Percentiles rank a stretch among this genome's conserved stretches.
phyloP scores from a whole-genome alignment of 257 asterid genomes.

The Capsicum rhomboideum region DNA sequence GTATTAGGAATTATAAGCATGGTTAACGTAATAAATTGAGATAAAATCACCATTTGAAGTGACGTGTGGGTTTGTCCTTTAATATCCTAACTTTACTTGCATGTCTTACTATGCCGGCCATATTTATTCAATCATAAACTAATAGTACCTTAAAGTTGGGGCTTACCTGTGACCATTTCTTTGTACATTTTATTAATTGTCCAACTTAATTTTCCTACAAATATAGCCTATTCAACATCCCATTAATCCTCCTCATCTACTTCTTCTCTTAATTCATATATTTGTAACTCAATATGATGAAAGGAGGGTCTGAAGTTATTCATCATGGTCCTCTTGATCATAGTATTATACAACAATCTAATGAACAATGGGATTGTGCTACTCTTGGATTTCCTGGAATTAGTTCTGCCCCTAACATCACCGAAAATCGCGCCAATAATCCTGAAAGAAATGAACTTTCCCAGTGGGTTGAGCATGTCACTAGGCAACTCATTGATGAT shows the following conservation, averaged over 20 bases:
- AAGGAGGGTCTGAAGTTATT: conserved; percentile 17
- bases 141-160: conserved; percentile 1
- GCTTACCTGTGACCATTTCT: conserved; percentile 9
- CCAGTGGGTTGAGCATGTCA: conserved; percentile 65
- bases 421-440: background rate
- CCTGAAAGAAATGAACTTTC: conserved; percentile 41
- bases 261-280: background rate
- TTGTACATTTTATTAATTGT: background rate
- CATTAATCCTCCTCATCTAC: background rate
- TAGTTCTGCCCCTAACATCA: background rate
- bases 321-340: conserved; percentile 8
- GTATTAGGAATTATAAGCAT: background rate
- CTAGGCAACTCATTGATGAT: conserved; percentile 51
- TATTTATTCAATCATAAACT: conserved; percentile 9
- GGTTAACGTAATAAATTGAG: background rate
- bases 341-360: conserved; percentile 36
- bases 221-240: background rate
- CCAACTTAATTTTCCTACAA: conserved; percentile 9
- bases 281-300: conserved; percentile 9
- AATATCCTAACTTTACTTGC: conserved; percentile 20
- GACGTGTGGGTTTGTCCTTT: conserved; percentile 39
- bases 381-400: background rate
- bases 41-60: conserved; percentile 36
- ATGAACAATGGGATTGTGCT: conserved; percentile 21
- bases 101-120: conserved; percentile 80